phyloP scores from a whole-genome alignment of 2,329 filamentous ascomycete species.

The Claviceps sp. region DNA sequence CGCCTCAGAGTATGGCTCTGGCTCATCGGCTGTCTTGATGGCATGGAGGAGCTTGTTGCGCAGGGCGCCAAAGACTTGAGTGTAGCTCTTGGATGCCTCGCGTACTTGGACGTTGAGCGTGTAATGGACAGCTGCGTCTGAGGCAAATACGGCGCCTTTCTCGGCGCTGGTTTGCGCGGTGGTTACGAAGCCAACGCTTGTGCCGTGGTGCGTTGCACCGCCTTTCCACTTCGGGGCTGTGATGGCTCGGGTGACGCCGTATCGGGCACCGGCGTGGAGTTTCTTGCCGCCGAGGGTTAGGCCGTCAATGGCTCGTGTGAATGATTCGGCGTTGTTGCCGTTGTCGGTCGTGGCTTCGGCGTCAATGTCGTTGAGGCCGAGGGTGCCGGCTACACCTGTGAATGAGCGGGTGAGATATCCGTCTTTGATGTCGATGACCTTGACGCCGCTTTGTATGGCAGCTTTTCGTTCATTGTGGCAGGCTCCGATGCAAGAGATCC shows the following conservation, averaged over 20 bases:
- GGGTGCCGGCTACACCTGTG: constrained; percentile 43
- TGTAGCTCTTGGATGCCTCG: constrained; percentile 33
- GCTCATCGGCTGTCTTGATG: constrained; percentile 17
- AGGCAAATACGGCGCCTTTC: constrained; percentile 36
- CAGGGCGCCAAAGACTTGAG: constrained; percentile 37
- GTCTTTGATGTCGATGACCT: constrained; percentile 36
- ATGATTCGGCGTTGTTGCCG: constrained; percentile 30
- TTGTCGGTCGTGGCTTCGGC: constrained; percentile 42
- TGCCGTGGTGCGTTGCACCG: constrained; percentile 35
- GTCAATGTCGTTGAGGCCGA: constrained; percentile 52
- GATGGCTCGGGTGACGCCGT: constrained; percentile 46
- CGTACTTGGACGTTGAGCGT: constrained; percentile 31
- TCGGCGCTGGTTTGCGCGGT: constrained; percentile 32
- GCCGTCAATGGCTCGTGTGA: constrained; percentile 46
- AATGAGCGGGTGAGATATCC: constrained; percentile 49
- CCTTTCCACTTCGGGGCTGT: constrained; percentile 37
- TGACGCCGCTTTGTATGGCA: constrained; percentile 19
- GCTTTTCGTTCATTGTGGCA: constrained; percentile 32
- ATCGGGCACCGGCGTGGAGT: constrained; percentile 35
- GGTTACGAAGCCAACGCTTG: constrained; percentile 45
- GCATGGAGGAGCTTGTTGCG: constrained; percentile 41
- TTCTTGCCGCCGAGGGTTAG: constrained; percentile 43
- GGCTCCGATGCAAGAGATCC: constrained; percentile 40
- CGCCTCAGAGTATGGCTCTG: constrained; percentile 32
- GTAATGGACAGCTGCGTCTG: constrained; percentile 45